phyloP scores from a whole-genome alignment of 257 asterid genomes.

The Gynochthodes officinalis region DNA sequence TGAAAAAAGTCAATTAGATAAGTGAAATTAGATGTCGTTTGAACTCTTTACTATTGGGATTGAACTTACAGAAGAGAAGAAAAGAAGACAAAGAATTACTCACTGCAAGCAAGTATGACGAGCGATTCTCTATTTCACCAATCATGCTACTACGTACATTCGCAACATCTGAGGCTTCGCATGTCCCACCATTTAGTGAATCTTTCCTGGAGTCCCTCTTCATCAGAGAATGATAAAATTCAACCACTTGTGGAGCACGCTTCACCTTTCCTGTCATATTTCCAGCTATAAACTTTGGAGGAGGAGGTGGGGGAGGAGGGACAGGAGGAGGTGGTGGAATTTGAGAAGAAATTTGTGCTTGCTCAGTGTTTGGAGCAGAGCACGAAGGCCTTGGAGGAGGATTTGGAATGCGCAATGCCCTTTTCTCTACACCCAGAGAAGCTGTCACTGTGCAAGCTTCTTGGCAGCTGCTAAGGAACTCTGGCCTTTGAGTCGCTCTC shows the following conservation, averaged over 20 bases:
- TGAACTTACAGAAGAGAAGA: background rate
- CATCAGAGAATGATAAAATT: slow-evolving; percentile 89
- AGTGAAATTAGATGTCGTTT: background rate
- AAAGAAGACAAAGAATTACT: slow-evolving; percentile 23
- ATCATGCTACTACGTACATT: slow-evolving; percentile 87
- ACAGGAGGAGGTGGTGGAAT: slow-evolving; percentile 41
- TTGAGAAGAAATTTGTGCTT: slow-evolving; percentile 42
- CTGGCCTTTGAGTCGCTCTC: slow-evolving; percentile 36
- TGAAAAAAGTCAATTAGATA: no score
- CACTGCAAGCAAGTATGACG: slow-evolving; percentile 87
- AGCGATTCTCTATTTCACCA: slow-evolving; percentile 85
- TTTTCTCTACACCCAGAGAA: slow-evolving; percentile 61
- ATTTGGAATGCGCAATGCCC: slow-evolving; percentile 72
- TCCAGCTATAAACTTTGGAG: slow-evolving; percentile 45
- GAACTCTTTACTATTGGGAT: background rate
- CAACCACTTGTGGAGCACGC: slow-evolving; percentile 88
- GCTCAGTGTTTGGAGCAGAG: slow-evolving; percentile 24
- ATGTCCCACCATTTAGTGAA: slow-evolving; percentile 56
- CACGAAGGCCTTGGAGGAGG: slow-evolving; percentile 93
- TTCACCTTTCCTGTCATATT: slow-evolving; percentile 52
- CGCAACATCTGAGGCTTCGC: slow-evolving; percentile 64
- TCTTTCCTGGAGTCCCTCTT: slow-evolving; percentile 89
- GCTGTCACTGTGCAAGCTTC: slow-evolving; percentile 46
- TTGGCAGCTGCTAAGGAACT: slow-evolving; percentile 26
- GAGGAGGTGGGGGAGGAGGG: slow-evolving; percentile 83